Evolutionary conservation across 176 grass and related monocot species (phyloP).

Genomic region (Juncus effusus): DNA sequence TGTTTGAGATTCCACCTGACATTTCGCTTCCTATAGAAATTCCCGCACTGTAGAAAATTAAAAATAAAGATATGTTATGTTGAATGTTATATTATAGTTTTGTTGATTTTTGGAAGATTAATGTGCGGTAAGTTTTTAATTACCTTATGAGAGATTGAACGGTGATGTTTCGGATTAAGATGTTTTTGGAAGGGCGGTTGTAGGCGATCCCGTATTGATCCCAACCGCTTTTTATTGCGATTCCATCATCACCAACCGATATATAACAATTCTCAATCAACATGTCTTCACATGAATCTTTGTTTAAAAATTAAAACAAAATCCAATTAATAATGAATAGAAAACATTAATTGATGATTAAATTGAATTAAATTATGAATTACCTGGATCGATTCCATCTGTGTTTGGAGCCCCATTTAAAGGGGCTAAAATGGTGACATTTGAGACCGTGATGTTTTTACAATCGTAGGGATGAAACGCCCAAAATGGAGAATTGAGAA

Average conservation of each 20-base stretch:
- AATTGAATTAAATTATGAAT: not conserved
- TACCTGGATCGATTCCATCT: constrained; percentile 99
- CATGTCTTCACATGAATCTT: constrained; percentile 90
- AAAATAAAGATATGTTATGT: not conserved
- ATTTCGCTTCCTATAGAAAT: constrained; percentile 97
- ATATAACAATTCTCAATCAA: constrained; percentile 98
- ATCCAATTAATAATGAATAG: too few species aligned
- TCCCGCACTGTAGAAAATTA: constrained; percentile 59
- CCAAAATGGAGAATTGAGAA: constrained; percentile 90
- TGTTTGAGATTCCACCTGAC: constrained; percentile 82
- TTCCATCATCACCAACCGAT: constrained; percentile 88
- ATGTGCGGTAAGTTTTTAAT: not conserved
- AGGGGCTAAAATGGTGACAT: constrained; percentile 84
- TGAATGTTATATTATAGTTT: constrained; percentile 6
- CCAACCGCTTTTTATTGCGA: constrained; percentile 94
- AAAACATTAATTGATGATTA: too few species aligned
- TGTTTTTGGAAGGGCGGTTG: constrained; percentile 68
- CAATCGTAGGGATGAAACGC: constrained; percentile 96
- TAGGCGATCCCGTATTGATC: constrained; percentile 95
- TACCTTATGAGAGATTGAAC: constrained; percentile 80
- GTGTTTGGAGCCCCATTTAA: constrained; percentile 85
- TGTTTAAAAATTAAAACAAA: constrained; percentile 2
- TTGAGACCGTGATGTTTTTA: constrained; percentile 82
- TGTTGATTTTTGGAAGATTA: constrained; percentile 19
- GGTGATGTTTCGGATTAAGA: constrained; percentile 65